Evolutionary conservation across 164 flowering plant genomes (phyloP), one percentile per base, ranked within the genome.

Genomic region (Echeveria elegans): DNA sequence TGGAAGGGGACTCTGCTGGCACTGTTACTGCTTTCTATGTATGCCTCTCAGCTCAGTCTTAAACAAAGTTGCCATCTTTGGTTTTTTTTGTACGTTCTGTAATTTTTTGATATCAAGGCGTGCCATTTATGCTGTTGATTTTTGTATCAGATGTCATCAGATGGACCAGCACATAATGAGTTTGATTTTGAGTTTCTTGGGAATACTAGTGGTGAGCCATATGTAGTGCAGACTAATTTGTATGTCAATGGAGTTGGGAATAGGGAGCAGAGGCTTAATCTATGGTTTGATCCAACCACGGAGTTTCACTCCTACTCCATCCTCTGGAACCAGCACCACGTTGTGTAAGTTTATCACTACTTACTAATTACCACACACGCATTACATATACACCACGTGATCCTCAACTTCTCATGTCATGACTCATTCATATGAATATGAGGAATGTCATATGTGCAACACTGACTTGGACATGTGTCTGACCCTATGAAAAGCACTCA

Each of bases 1-100:
- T 89, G 0, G 94, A 82, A 69, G 97, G 97, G 30, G 98, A 93
- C 71, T 93, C 98, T 73, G 97, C 98, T 67, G 98, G 98, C 58
- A 93, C 98, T 70, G 98, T 93, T n/a, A 90, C 97, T 71, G 98
- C 98, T 36, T 93, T 86, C 78, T 93, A 93, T 72, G 98, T 92
- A 72, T 77, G 87, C 71, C 15, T 9, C 47, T 5, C 15, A 16
- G 18, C 34, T 29, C 16, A 19, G 21, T 40, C 6, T 4, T 14
- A 19, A 48, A 48, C 21, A 48, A 47, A 47, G 6, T 41, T 14
- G 4, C 53, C 24, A 48, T 23, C 18, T 18, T 48, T 48, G 24
- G 16, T 18, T 23, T 19, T 48, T 18, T 45, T 45, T 9, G 16
- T 14, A 45, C 19, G 15, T 45, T 45, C 14, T 9, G 16, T 18